A percentile compares a stretch with the other conserved stretches of the same genome.
These are phyloP conservation scores for Trichoderma afroharzianum DNA, from an alignment of 2,329 filamentous ascomycete genomes.

Conservation along the genomic window DNA sequence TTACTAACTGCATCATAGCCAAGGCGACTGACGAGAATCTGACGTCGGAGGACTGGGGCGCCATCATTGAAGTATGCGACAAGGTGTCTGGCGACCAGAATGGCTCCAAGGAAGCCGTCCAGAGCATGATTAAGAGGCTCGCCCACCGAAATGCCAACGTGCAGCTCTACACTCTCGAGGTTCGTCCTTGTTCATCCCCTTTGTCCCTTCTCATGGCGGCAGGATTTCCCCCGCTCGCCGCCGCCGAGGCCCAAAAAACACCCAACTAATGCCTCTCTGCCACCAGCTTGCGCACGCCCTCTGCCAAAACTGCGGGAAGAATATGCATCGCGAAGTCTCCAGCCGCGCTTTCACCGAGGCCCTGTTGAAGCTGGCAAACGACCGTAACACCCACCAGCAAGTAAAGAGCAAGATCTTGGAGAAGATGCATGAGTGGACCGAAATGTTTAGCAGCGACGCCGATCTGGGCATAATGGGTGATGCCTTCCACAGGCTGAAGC, in stretches of 20 bases:
- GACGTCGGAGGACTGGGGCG: slow-evolving; percentile 71
- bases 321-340: slow-evolving; percentile 84
- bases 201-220: neutral
- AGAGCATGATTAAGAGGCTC: slow-evolving; percentile 85
- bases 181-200: slow-evolving; percentile 33
- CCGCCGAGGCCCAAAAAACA: neutral
- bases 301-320: slow-evolving; percentile 84
- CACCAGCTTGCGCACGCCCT: slow-evolving; percentile 78
- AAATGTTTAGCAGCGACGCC: slow-evolving; percentile 86
- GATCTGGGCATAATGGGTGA: slow-evolving; percentile 98
- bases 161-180: slow-evolving; percentile 89
- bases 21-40: slow-evolving; percentile 96
- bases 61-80: slow-evolving; percentile 62
- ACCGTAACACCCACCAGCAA: slow-evolving; percentile 92
- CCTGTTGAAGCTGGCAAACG: slow-evolving; percentile 82
- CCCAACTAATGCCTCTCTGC: neutral
- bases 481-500: slow-evolving; percentile 83
- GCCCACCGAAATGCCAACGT: slow-evolving; percentile 95
- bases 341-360: slow-evolving; percentile 94
- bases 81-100: slow-evolving; percentile 52
- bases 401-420: slow-evolving; percentile 97
- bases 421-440: slow-evolving; percentile 92
- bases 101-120: slow-evolving; percentile 77
- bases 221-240: slow-evolving; percentile 11
- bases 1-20: slow-evolving; percentile 37